Evolutionary conservation across 345 rosid species (phyloP).

Genomic region (Pelargonium nanum): DNA sequence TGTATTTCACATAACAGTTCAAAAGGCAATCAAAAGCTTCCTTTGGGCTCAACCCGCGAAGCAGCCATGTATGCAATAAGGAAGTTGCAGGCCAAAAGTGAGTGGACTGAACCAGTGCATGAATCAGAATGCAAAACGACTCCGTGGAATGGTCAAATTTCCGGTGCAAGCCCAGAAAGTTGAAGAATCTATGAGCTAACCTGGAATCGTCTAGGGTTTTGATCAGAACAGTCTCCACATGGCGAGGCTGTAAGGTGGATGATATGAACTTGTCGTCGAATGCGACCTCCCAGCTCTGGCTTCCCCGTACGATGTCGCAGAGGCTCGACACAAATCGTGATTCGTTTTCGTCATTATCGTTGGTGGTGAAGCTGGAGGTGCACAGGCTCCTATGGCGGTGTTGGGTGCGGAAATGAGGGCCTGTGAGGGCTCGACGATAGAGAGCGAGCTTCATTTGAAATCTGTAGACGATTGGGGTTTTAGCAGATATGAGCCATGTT

Average conservation of each 20-base stretch:
- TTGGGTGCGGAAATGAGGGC: slow-evolving; percentile 11
- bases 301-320: slow-evolving; percentile 47
- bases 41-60: slow-evolving; percentile 48
- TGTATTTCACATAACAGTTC: slow-evolving; percentile 31
- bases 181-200: slow-evolving; percentile 74
- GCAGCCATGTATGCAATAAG: slow-evolving; percentile 59
- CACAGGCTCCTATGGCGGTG: slow-evolving; percentile 15
- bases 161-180: slow-evolving; percentile 76
- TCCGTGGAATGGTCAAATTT: slow-evolving; percentile 53
- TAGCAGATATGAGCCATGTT: too few species aligned
- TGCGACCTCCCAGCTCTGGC: slow-evolving; percentile 58
- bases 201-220: slow-evolving; percentile 57
- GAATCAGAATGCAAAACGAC: slow-evolving; percentile 75
- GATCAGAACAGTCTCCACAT: slow-evolving; percentile 53
- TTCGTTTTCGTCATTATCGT: slow-evolving; percentile 27
- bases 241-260: slow-evolving; percentile 30
- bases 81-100: slow-evolving; percentile 91
- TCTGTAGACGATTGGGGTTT: too few species aligned
- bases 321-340: slow-evolving; percentile 35
- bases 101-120: slow-evolving; percentile 40
- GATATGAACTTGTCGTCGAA: slow-evolving; percentile 33
- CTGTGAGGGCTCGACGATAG: slow-evolving; percentile 13
- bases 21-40: slow-evolving; percentile 42
- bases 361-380: slow-evolving; percentile 8
- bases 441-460: slow-evolving; percentile 31